These are phyloP conservation scores for Cardamine chenopodiifolia DNA, from an alignment of 345 rosid genomes.

Conservation along the genomic window DNA sequence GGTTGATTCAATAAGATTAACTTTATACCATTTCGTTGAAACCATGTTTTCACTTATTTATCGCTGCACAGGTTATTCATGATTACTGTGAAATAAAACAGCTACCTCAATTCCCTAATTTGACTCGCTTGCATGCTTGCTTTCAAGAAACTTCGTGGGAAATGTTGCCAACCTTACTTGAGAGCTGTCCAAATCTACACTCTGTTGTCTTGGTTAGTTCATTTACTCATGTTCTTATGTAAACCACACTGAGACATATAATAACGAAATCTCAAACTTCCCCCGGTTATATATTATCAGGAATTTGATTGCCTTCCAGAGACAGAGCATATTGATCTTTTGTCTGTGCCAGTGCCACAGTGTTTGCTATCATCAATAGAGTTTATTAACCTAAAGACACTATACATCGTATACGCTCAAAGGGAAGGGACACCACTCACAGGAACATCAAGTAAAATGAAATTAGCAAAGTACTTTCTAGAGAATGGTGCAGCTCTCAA, in stretches of 20 bases:
- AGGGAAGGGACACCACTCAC: slow-evolving; percentile 12
- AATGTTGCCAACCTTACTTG: slow-evolving; percentile 30
- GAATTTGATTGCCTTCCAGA: slow-evolving; percentile 23
- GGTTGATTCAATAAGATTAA: slow-evolving; percentile 6
- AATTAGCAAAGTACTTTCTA: slow-evolving; percentile 31
- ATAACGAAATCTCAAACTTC: not conserved
- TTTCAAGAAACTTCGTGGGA: slow-evolving; percentile 19
- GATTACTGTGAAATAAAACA: slow-evolving; percentile 26
- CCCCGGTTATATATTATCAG: not conserved
- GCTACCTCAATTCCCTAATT: slow-evolving; percentile 31
- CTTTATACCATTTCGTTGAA: not conserved
- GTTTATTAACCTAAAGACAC: slow-evolving; percentile 32
- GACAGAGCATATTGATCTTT: slow-evolving; percentile 2
- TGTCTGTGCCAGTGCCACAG: slow-evolving; percentile 21
- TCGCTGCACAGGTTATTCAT: slow-evolving; percentile 26
- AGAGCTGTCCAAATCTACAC: slow-evolving; percentile 33
- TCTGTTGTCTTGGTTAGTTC: slow-evolving; percentile 26
- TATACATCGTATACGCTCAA: not conserved
- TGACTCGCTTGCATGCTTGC: slow-evolving; percentile 25
- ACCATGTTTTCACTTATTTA: not conserved
- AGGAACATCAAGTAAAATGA: slow-evolving; percentile 26
- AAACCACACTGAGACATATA: not conserved
- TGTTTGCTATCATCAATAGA: slow-evolving; percentile 36
- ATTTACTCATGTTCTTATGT: slow-evolving; percentile 8
- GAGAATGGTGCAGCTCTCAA: slow-evolving; percentile 30